Evolutionary conservation across 148 eudicot species (phyloP), one percentile per base, ranked within the genome.

Genomic region (Nyssa sinensis): DNA sequence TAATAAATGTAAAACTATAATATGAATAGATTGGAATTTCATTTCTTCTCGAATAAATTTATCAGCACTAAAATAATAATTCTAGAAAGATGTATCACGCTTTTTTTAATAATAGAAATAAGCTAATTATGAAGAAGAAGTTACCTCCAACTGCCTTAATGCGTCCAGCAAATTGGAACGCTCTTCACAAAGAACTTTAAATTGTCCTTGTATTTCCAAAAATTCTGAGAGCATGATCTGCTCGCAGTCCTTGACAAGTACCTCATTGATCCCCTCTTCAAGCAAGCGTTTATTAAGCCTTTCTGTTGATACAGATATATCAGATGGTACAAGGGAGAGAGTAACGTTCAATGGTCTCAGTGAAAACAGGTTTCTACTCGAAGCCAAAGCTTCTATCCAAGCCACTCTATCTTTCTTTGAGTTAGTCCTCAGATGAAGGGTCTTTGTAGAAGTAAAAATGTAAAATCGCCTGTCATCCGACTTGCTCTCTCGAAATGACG

Each of bases 371-470:
- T 84, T 86, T 77, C 86, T 80, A 14, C 88, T 69, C 60, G 93
- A 86, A 49, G 78, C 85, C 81, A 93, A 89, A 73, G 98, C 96
- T 79, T 88, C 86, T 66, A 93, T 78, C 98, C 98, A 93, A 53
- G 87, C 84, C 74, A 61, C 89, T 74, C 91, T 87, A 69, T 91
- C 92, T 73, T 70, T 84, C 77, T 83, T 85, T 29, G 89, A 85
- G 63, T 86, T 76, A 55, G 89, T 85, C 84, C 94, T 82, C 62
- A 93, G 77, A 81, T 93, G 98, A 82, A 93, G 98, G 21, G 98
- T 91, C 86, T 93, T 93, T 66, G 98, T 91, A 35, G 94, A 92
- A 74, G 98, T 93, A 79, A 93, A 91, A 81, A 93, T 85, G 83
- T 93, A 93, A 71, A 93, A 91, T 64, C 91, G 81, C 81, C 81